Evolutionary conservation across 495 filamentous ascomycete genomes (phyloP), one percentile per base, ranked within the genome.

Genomic region (Chaetomium tenue): DNA sequence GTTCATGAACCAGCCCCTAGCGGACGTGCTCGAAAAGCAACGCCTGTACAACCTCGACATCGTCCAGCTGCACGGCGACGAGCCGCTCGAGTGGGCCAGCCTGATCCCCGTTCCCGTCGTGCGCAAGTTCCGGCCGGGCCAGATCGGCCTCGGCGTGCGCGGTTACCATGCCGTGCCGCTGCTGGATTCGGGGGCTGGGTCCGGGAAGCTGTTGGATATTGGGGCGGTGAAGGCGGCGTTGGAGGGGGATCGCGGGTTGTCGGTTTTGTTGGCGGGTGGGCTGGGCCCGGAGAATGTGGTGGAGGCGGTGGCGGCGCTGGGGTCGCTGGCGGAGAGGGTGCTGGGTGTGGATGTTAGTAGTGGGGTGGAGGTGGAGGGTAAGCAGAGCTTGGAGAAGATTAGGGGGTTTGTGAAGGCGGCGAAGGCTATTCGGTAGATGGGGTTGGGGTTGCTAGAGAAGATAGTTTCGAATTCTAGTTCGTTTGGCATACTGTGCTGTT

Each of bases 91-190:
- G 71, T 98, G 94, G 93, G 87, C 92, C 2, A 81, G 74, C 33
- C 76, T 91, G 28, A 91, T 98, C 51, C 92, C 94, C 7, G 91
- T 95, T 0, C 95, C 94, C 1, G 91, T 98, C 23, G 89, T 98
- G 66, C 86, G 86, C 55, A 88, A 87, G 47, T 98, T 98, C 74
- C 82, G 82, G 28, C 89, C 90, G 0, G 82, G 81, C 5, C 88
- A 95, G 58, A 68, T 82, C 22, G 91, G 87, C 1, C 78, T 97
- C 55, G 87, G 85, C 8, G 79, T 84, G 57, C 79, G 90, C 42
- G 92, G 91, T 3, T 96, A 91, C 73, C 95, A 98, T 71, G 83
- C 88, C 12, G 71, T 93, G 42, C 89, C 92, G 2, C 78, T 98
- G 26, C 77, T 98, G 20, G 94, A 98, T 71, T 90, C 92, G 57